Evolutionary conservation across 2,329 filamentous ascomycete genomes (phyloP), one percentile per base, ranked within the genome.

Genomic region (Aspergillus arachidicola): DNA sequence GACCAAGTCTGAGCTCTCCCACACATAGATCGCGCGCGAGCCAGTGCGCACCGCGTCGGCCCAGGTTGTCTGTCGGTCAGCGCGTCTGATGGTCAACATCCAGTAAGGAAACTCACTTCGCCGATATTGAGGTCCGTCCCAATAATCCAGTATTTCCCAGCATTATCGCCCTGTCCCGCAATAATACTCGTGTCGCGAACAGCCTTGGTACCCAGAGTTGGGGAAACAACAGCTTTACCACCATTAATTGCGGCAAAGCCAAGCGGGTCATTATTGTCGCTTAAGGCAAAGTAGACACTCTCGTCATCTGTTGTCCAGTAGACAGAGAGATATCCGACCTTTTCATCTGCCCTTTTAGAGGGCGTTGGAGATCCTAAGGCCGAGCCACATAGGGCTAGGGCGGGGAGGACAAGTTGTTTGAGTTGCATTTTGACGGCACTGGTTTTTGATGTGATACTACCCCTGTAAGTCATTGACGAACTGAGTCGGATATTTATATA

Each of bases 251-350:
- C 7, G n/a, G 55, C 19, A 50, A 64, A 67, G 0, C n/a, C 54
- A 6, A 65, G 14, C 0, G 65, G 63, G 21, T 62, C 57, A 21
- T 56, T 50, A 28, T 66, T 67, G 55, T 60, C 43, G 28, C 65
- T 67, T 14, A 67, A 46, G 5, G 65, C 48, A 34, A 60, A 64
- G 48, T 62, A 66, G 21, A 67, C 63, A 48, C 65, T 67, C 36
- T 67, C 65, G 21, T 66, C 59, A 1, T 60, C 57, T 1, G 63
- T 67, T 6, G 57, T 67, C 65, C 65, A 67, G 63, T 67, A 67
- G 2, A 66, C 61, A 0, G 43, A 59, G 2, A 67, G 59, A 28
- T 67, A 67, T 9, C 65, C 63, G 5, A 58, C 65, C 36, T 67
- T 67, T 19, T 36, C 30, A 3, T 54, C 51, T 14, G 21, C 28